Evolutionary conservation across 768 basidiomycete species (phyloP).

Genomic region (Boletus vinaceobasis): DNA sequence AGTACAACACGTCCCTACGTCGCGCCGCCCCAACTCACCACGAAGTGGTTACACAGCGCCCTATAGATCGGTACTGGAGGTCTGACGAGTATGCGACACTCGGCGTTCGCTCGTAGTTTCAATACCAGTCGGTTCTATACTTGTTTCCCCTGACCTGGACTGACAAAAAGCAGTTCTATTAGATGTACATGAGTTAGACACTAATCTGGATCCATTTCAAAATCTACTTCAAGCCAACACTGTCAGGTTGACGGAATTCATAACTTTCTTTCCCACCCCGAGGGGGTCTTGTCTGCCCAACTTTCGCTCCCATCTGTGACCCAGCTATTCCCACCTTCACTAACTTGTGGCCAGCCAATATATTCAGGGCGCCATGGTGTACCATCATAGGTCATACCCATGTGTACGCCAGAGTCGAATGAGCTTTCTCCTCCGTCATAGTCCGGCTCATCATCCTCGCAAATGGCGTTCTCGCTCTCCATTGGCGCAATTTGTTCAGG

Average conservation of each 20-base stretch:
- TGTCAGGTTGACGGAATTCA: neutral
- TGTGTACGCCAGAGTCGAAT: slow-evolving; percentile 29
- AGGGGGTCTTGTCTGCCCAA: neutral
- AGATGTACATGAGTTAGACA: slow-evolving; percentile 25
- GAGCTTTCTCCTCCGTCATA: slow-evolving; percentile 17
- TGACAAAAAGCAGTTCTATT: slow-evolving; percentile 12
- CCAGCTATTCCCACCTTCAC: slow-evolving; percentile 9
- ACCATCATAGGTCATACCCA: slow-evolving; percentile 9
- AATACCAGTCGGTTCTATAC: slow-evolving; percentile 23
- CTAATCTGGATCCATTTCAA: slow-evolving; percentile 16
- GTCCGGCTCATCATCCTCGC: slow-evolving; percentile 22
- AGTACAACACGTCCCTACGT: slow-evolving; percentile 20
- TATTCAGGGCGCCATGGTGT: slow-evolving; percentile 5
- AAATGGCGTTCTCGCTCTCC: slow-evolving; percentile 11
- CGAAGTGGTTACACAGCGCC: slow-evolving; percentile 12
- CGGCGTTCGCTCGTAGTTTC: slow-evolving; percentile 2
- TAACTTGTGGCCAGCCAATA: slow-evolving; percentile 13
- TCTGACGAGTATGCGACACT: slow-evolving; percentile 9
- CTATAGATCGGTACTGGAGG: slow-evolving; percentile 13
- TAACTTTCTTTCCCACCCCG: neutral
- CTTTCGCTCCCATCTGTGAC: neutral
- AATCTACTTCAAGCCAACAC: neutral
- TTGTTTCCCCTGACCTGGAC: neutral
- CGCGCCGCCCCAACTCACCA: neutral
- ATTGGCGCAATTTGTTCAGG: slow-evolving; percentile 4